phyloP scores from a whole-genome alignment of 176 grass and related monocot species.

The Ensete ventricosum region DNA sequence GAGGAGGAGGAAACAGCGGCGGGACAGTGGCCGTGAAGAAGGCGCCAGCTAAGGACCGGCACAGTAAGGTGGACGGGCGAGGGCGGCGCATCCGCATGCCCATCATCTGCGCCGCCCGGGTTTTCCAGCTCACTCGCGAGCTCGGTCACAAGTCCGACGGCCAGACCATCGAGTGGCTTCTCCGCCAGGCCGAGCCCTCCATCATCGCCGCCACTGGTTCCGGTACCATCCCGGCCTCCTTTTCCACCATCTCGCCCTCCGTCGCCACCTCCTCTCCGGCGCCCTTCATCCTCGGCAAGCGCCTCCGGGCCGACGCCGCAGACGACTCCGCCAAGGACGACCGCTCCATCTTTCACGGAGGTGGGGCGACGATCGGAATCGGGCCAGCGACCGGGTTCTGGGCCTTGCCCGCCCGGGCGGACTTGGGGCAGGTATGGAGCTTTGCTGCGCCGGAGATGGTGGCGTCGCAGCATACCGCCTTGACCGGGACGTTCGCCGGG shows the following conservation, averaged over 20 bases:
- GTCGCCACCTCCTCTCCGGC: neutral
- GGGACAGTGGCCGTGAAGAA: neutral
- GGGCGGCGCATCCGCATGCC: conserved; percentile 21
- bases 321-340: neutral
- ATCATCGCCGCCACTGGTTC: conserved; percentile 20
- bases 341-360: neutral
- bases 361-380: neutral
- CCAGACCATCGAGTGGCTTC: conserved; percentile 23
- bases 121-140: conserved; percentile 23
- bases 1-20: neutral
- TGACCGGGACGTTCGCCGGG: conserved; percentile 12
- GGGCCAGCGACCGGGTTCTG: conserved; percentile 8
- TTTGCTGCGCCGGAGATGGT: conserved; percentile 18
- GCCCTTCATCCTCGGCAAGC: conserved; percentile 22
- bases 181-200: conserved; percentile 21
- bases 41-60: conserved; percentile 10
- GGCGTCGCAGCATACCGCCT: neutral
- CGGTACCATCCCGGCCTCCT: conserved; percentile 12
- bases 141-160: conserved; percentile 25
- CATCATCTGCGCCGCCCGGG: conserved; percentile 19
- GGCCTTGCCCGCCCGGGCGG: conserved; percentile 6
- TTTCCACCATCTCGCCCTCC: conserved; percentile 1
- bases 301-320: neutral
- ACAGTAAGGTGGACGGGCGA: conserved; percentile 20
- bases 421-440: conserved; percentile 21